phyloP scores from a whole-genome alignment of 768 basidiomycete genomes.

The Ephemerocybe angulata region DNA sequence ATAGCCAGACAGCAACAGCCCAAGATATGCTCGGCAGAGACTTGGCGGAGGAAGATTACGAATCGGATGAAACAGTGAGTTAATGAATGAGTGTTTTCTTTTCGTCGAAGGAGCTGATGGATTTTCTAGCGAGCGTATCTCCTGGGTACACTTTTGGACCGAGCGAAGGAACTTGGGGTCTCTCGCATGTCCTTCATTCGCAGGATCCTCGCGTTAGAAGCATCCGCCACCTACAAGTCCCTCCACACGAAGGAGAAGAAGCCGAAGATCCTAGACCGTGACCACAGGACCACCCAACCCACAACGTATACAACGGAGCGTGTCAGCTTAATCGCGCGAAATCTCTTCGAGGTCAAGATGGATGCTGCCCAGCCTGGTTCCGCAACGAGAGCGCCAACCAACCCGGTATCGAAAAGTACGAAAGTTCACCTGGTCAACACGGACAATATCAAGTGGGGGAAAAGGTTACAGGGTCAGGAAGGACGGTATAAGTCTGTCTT shows the following conservation, averaged over 20 bases:
- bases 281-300: constrained; percentile 19
- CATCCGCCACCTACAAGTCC: background rate
- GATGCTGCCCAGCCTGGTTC: constrained; percentile 10
- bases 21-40: constrained; percentile 40
- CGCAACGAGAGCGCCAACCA: background rate
- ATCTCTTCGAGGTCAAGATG: constrained; percentile 46
- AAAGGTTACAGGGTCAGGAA: background rate
- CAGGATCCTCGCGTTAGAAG: background rate
- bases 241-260: background rate
- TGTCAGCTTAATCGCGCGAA: constrained; percentile 42
- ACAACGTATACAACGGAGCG: constrained; percentile 43
- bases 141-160: constrained; percentile 23
- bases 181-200: background rate
- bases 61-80: constrained; percentile 46
- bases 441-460: constrained; percentile 31
- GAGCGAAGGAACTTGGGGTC: constrained; percentile 20
- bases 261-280: constrained; percentile 23
- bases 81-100: background rate
- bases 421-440: constrained; percentile 34
- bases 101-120: background rate
- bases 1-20: constrained; percentile 29
- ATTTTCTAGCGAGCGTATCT: constrained; percentile 42
- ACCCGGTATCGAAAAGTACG: constrained; percentile 18
- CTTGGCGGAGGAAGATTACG: constrained; percentile 40
- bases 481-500: too few species aligned